Base-by-base conservation (phyloP, 352 stramenopile genomes). In the Stramenopiles sp. region DNA sequence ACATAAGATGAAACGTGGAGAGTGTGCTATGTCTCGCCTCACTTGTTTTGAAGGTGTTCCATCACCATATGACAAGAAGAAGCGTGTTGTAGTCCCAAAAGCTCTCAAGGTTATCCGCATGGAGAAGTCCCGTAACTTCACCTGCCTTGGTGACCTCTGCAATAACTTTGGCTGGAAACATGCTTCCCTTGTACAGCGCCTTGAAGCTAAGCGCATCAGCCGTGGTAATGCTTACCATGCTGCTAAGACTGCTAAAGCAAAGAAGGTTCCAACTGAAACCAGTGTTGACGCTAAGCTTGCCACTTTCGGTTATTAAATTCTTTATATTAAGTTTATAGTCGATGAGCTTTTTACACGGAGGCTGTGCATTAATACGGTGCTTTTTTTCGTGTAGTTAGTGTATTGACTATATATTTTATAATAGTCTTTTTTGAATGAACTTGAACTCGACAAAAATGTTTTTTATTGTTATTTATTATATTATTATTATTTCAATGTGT, bases 21-120 rank as follows among this genome's bases (percentile, higher is more conserved):
- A 79, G 48, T 67, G 69, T 28, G 86, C 86, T 20, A 62, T 98
- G 40, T 62, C 68, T 51, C 73, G 80, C 57, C 61, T 98, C 28
- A 89, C 86, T 57, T 74, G 73, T 42, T 96, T 95, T 51, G 86
- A 98, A 51, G 86, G 86, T 54, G 87, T 98, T 47, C 86, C 86
- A 42, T 65, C 75, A 43, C 78, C 77, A 37, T 98, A 87, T 58
- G 77, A 95, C 62, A 94, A 93, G 65, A 68, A 91, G 63, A 94
- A 96, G 73, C 66, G 80, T 29, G 78, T 95, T 60, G 81, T 98
- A 23, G 72, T 98, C 43, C 81, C 83, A 20, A 73, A 81, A 29
- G 85, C 85, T 32, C 71, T 96, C 49, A 62, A 64, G 46, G 67
- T 80, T 38, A 56, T 92, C 29, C 67, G 74, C 46, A 64, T 96